Evolutionary conservation across 129 eudicot species (phyloP), one percentile per base, ranked within the genome.

Genomic region (Artemisia annua): DNA sequence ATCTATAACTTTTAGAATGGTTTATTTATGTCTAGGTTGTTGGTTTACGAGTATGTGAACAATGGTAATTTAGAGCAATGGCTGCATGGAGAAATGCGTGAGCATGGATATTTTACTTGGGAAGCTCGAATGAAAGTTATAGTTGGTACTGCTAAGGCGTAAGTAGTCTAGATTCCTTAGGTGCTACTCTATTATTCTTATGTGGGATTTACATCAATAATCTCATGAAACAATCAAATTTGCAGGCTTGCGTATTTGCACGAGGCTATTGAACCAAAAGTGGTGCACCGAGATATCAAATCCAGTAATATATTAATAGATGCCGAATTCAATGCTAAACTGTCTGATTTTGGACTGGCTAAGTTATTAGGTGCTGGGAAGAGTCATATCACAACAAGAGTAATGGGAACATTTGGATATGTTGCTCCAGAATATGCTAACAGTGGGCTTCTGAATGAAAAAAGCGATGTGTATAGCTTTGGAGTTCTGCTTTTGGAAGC

Each of bases 361-460:
- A 87, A 90, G 78, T 84, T 90, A 85, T 81, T 90, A 58, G 91
- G 91, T 69, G 95, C 97, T 44, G 95, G 97, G 26, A 86, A 87
- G 74, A 90, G 91, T 70, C 95, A 89, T 70, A 87, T 89, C 24
- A 84, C 92, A 52, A 89, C 96, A 20, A 73, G 96, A 85, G 96
- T 89, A 16, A 90, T 90, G 97, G 97, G 97, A 44, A 90, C 97
- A 5, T 90, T 90, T 28, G 97, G 97, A 67, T 90, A 90, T 67
- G 97, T 90, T 56, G 97, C 97, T 30, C 97, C 97, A 61, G 97
- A 90, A 75, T 90, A 90, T 83, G 97, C 97, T 62, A 90, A 87
- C 56, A 90, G 87, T 39, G 97, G 97, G 54, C 95, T 87, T 74
- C 69, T 90, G 32, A 90, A 90, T 55, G 97, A 90, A 75, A 90